phyloP scores from a whole-genome alignment of 495 filamentous ascomycete species.

The Aspergillus avenaceus region DNA sequence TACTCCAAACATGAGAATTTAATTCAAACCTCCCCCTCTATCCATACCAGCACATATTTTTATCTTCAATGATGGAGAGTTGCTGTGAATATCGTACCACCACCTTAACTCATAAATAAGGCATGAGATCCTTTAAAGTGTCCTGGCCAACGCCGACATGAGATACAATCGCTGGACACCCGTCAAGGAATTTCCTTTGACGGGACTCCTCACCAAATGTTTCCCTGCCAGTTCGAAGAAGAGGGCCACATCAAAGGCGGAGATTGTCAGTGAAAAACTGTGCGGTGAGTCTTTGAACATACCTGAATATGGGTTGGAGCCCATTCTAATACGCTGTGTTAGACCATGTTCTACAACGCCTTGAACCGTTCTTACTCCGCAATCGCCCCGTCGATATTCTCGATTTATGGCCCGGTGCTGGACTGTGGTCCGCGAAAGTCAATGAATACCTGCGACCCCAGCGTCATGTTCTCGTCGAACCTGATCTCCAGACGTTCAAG shows the following conservation, averaged over 20 bases:
- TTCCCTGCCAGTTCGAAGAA: constrained; percentile 1
- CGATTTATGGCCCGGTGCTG: constrained; percentile 76
- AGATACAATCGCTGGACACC: constrained; percentile 9
- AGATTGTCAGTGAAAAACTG: constrained; percentile 56
- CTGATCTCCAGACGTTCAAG: constrained; percentile 46
- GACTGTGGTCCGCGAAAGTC: constrained; percentile 70
- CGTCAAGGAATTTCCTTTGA: constrained; percentile 17
- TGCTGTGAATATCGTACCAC: neutral
- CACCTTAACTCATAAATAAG: neutral
- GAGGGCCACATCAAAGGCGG: constrained; percentile 1
- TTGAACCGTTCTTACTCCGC: constrained; percentile 56
- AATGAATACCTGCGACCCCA: constrained; percentile 71
- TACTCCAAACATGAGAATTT: no score
- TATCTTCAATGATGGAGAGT: neutral
- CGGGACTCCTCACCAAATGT: constrained; percentile 8
- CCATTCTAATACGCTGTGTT: neutral
- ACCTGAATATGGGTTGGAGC: neutral
- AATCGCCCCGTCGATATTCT: constrained; percentile 73
- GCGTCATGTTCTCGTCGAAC: constrained; percentile 76
- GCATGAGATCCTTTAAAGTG: neutral
- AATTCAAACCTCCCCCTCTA: neutral
- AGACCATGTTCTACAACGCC: constrained; percentile 49
- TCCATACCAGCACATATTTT: neutral
- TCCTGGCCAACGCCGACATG: neutral
- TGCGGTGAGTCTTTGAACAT: constrained; percentile 47